Conservation (phyloP, 805 yeast genomes). For the Starmerella ratchasimensis region DNA sequence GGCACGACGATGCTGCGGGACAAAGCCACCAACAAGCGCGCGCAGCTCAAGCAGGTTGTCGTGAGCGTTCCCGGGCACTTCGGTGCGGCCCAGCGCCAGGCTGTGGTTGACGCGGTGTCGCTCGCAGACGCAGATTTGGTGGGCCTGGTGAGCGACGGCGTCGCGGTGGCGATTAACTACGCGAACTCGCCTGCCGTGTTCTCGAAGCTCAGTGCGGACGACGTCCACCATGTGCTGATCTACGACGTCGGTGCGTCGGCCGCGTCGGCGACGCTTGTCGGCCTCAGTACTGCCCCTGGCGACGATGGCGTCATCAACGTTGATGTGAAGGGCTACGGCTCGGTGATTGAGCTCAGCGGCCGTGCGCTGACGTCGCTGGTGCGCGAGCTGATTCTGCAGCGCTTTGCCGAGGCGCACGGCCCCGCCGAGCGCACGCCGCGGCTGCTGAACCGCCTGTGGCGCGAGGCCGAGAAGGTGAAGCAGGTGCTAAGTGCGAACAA, state of each 20-base stretch:
- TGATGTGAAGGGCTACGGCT: conserved; percentile 61
- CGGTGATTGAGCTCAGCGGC: conserved; percentile 61
- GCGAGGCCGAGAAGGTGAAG: conserved; percentile 81
- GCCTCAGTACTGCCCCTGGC: conserved; percentile 1
- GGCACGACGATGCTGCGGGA: conserved; percentile 49
- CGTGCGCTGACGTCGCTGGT: conserved; percentile 53
- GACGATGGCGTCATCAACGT: conserved; percentile 28
- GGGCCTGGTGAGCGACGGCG: conserved; percentile 73
- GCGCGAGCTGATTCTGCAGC: conserved; percentile 43
- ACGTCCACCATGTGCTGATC: conserved; percentile 49
- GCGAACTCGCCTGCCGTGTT: conserved; percentile 37
- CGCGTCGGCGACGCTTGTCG: conserved; percentile 69
- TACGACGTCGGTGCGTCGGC: conserved; percentile 92
- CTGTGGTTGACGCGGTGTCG: conserved; percentile 57
- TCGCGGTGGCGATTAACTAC: conserved; percentile 79
- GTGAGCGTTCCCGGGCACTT: conserved; percentile 68
- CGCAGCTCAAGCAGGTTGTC: conserved; percentile 46
- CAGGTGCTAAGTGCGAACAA: conserved; percentile 72
- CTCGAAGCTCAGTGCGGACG: conserved; percentile 31
- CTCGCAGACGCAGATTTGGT: conserved; percentile 49
- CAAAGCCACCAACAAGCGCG: conserved; percentile 32
- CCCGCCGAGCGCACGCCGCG: conserved; percentile 35
- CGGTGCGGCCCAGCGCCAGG: conserved; percentile 48
- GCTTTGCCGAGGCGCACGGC: conserved; percentile 38
- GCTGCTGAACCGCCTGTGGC: conserved; percentile 54